Percentiles rank a stretch among this genome's conserved stretches.
These are phyloP conservation scores for Quambalaria eucalypti DNA, from an alignment of 1,284 basidiomycete genomes.

Conservation along the genomic window DNA sequence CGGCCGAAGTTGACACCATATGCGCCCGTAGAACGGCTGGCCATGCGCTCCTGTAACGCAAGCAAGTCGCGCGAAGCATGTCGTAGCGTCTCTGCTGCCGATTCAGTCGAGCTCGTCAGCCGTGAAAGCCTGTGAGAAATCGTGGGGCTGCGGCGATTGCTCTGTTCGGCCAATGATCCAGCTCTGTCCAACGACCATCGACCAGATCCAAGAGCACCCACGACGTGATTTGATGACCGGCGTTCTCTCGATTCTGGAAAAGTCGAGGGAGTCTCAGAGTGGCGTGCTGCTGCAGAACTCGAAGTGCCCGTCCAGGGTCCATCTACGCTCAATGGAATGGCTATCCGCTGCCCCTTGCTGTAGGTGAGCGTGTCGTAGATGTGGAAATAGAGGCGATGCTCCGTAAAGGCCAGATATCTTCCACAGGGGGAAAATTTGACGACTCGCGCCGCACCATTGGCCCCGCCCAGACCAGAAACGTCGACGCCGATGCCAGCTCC, in stretches of 20 bases:
- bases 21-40: no score
- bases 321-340: background rate
- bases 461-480: constrained; percentile 4
- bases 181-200: background rate
- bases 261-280: background rate
- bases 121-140: background rate
- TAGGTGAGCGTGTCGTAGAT: constrained; percentile 27
- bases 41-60: no score
- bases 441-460: constrained; percentile 24
- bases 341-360: constrained; percentile 6
- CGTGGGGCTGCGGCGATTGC: background rate
- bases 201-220: no score
- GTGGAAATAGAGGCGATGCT: constrained; percentile 25
- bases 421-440: constrained; percentile 31
- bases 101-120: no score
- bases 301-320: background rate
- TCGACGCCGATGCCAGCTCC: background rate
- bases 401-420: constrained; percentile 28
- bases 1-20: no score
- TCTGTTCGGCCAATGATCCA: background rate
- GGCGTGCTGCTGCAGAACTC: background rate
- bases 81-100: no score
- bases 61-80: no score
- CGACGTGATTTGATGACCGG: no score
- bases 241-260: constrained; percentile 2